Evolutionary conservation across 108 stramenopile genomes (phyloP).

Genomic region (Hondaea fermentalgiana): DNA sequence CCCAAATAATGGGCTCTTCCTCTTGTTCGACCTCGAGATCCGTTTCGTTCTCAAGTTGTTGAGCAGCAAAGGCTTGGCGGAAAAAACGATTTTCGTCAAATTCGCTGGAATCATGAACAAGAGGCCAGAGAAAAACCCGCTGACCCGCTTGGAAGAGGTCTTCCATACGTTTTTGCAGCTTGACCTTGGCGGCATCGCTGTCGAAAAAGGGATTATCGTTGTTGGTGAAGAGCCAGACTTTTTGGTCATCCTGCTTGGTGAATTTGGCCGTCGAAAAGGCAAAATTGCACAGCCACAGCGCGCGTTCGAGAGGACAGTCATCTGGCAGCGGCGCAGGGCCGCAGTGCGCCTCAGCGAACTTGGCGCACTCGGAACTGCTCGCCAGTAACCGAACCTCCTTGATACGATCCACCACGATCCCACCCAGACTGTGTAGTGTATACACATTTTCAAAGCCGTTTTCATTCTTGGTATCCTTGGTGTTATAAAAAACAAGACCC

Average conservation of each 20-base stretch:
- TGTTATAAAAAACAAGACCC: background rate
- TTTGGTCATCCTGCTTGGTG: background rate
- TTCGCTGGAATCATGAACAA: background rate
- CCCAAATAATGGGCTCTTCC: background rate
- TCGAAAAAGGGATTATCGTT: background rate
- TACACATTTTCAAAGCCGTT: background rate
- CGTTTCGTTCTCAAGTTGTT: background rate
- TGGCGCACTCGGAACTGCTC: background rate
- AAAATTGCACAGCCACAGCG: background rate
- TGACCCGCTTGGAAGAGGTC: background rate
- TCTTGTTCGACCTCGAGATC: background rate
- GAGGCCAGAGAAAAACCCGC: background rate
- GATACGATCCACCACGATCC: background rate
- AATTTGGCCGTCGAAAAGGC: background rate
- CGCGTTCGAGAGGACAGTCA: background rate
- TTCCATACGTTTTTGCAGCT: background rate
- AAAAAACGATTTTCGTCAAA: background rate
- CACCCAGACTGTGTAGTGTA: background rate
- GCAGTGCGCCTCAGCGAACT: background rate
- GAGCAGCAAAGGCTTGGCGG: background rate
- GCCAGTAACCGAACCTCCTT: background rate
- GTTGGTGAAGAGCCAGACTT: constrained; percentile 10
- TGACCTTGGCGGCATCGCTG: background rate
- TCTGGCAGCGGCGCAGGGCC: background rate
- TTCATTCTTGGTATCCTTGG: background rate